These are phyloP conservation scores for Chaetomiaceae sp. DNA, from an alignment of 2,329 filamentous ascomycete genomes.

Conservation along the genomic window DNA sequence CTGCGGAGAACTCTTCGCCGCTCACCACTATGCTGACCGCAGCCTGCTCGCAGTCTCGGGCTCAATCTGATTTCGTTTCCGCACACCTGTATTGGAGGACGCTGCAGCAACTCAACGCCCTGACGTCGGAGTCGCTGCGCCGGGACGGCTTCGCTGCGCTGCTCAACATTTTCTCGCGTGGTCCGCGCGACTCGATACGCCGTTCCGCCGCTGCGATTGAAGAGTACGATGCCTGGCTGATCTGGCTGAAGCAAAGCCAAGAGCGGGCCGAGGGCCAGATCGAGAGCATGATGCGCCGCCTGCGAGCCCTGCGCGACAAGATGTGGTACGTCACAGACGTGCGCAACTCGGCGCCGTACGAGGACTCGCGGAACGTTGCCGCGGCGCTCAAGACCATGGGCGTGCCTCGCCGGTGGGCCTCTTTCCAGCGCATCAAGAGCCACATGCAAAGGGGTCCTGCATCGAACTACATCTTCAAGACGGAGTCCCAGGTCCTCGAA, in stretches of 20 bases:
- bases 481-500: conserved; percentile 81
- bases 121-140: conserved; percentile 57
- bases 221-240: conserved; percentile 75
- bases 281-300: conserved; percentile 67
- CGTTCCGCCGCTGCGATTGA: conserved; percentile 68
- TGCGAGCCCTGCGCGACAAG: conserved; percentile 80
- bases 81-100: conserved; percentile 85
- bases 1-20: conserved; percentile 36
- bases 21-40: conserved; percentile 71
- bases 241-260: conserved; percentile 78
- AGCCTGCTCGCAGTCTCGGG: conserved; percentile 70
- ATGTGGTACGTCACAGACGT: conserved; percentile 99
- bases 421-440: conserved; percentile 47
- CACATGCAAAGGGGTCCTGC: conserved; percentile 45
- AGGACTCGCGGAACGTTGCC: conserved; percentile 80
- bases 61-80: conserved; percentile 76
- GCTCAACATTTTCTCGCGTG: conserved; percentile 68
- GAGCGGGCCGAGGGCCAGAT: conserved; percentile 71
- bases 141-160: conserved; percentile 67
- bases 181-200: conserved; percentile 64
- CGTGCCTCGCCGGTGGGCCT: conserved; percentile 53
- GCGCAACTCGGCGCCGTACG: conserved; percentile 81
- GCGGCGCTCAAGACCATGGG: conserved; percentile 90
- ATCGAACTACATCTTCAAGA: conserved; percentile 68
- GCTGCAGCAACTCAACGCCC: conserved; percentile 64